Evolutionary conservation across 768 basidiomycete genomes (phyloP).

Genomic region (Podaxis carcinomalis): DNA sequence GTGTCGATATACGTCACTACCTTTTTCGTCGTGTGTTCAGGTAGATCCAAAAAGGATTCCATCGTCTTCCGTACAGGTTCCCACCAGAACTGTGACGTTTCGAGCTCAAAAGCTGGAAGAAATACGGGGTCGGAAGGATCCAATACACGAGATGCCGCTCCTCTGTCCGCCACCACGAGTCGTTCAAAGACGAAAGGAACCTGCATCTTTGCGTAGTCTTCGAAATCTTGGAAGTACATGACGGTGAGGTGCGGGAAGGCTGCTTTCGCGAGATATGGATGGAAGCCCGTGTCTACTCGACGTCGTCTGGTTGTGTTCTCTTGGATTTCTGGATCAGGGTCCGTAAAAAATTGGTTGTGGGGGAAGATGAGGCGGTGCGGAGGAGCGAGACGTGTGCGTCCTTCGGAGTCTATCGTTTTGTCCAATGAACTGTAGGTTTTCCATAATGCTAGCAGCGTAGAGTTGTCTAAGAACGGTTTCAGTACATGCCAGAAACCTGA

Average conservation of each 20-base stretch:
- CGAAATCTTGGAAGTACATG: constrained; percentile 73
- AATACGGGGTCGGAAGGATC: constrained; percentile 34
- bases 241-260: constrained; percentile 69
- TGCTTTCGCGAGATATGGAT: constrained; percentile 66
- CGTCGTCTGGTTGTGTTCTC: constrained; percentile 34
- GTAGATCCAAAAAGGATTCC: constrained; percentile 35
- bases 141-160: constrained; percentile 44
- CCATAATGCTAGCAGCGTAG: constrained; percentile 75
- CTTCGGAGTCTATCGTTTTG: constrained; percentile 33
- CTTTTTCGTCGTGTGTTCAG: constrained; percentile 25
- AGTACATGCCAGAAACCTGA: constrained; percentile 4
- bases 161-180: constrained; percentile 70
- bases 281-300: constrained; percentile 60
- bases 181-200: constrained; percentile 74
- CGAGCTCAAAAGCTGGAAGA: constrained; percentile 38
- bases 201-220: constrained; percentile 63
- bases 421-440: constrained; percentile 69
- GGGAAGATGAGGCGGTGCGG: constrained; percentile 78
- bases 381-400: constrained; percentile 50
- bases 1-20: constrained; percentile 58
- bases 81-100: constrained; percentile 65
- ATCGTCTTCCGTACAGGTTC: constrained; percentile 46
- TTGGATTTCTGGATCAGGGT: constrained; percentile 31
- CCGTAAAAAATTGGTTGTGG: constrained; percentile 56
- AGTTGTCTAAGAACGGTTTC: constrained; percentile 43